These are phyloP conservation scores for Lichtheimia corymbifera DNA, from an alignment of 371 early-diverging fungal species.

Conservation along the genomic window DNA sequence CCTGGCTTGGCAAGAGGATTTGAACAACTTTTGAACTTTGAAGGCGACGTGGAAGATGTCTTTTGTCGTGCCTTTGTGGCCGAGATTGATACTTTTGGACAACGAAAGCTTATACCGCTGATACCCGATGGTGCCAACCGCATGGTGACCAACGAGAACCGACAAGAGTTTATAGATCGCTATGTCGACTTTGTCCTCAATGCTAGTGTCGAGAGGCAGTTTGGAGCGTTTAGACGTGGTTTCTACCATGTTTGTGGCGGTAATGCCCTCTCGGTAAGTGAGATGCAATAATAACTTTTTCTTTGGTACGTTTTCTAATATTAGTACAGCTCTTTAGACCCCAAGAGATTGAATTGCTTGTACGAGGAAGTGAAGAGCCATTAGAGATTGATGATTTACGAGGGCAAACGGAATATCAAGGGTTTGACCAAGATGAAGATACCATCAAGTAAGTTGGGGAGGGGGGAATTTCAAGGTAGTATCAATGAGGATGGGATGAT, in stretches of 20 bases:
- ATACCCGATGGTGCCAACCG: conserved; percentile 71
- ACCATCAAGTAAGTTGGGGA: conserved; percentile 50
- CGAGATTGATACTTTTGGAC: conserved; percentile 80
- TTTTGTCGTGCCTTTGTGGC: conserved; percentile 86
- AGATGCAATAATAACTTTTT: background rate
- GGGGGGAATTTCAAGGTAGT: no score
- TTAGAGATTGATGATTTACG: conserved; percentile 80
- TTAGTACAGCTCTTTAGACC: conserved; percentile 73
- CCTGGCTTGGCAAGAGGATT: conserved; percentile 82
- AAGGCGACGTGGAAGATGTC: conserved; percentile 81
- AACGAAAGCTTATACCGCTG: conserved; percentile 66
- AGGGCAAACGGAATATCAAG: conserved; percentile 81
- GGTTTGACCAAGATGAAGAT: conserved; percentile 63
- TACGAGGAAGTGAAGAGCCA: conserved; percentile 88
- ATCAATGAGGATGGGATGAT: background rate
- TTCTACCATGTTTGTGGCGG: conserved; percentile 92
- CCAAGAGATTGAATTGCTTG: conserved; percentile 95
- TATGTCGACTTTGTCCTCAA: conserved; percentile 85
- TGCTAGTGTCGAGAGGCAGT: conserved; percentile 74
- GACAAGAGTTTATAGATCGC: conserved; percentile 78
- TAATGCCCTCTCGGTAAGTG: conserved; percentile 73
- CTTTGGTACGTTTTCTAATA: background rate
- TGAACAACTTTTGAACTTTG: conserved; percentile 77
- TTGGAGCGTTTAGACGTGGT: conserved; percentile 89
- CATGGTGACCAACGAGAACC: conserved; percentile 78